phyloP scores from a whole-genome alignment of 73 alveolate genomes.

The Halteria grandinella region DNA sequence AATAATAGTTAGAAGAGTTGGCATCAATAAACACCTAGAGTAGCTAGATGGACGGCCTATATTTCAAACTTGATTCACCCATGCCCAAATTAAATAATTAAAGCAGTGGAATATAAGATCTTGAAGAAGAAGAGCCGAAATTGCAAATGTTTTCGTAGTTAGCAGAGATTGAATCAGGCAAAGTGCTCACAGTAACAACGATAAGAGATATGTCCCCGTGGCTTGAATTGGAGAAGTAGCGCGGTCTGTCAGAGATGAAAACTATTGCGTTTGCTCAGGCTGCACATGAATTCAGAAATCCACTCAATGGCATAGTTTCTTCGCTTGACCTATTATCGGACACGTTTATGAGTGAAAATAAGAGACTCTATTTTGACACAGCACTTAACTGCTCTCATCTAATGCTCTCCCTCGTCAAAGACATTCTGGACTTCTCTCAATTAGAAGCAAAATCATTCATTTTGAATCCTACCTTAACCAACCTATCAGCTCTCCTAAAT shows the following conservation, averaged over 20 bases:
- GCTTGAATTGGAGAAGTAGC: not conserved
- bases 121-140: slow-evolving; percentile 8
- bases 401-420: slow-evolving; percentile 42
- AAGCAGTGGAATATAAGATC: not conserved
- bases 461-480: not conserved
- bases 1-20: no score
- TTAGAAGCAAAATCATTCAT: slow-evolving; percentile 19
- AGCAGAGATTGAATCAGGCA: not conserved
- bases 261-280: slow-evolving; percentile 42
- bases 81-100: not conserved
- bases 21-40: no score
- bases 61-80: not conserved
- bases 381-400: slow-evolving; percentile 42
- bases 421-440: slow-evolving; percentile 51
- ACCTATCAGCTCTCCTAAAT: not conserved
- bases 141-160: slow-evolving; percentile 12
- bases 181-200: not conserved
- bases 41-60: slow-evolving; percentile 2
- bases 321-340: slow-evolving; percentile 9
- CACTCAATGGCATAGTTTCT: slow-evolving; percentile 54
- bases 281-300: slow-evolving; percentile 62
- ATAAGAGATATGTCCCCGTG: slow-evolving; percentile 37
- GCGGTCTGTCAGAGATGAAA: slow-evolving; percentile 8
- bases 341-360: not conserved
- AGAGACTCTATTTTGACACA: not conserved